A percentile compares a stretch with the other conserved stretches of the same genome.
phyloP scores from a whole-genome alignment of 768 basidiomycete genomes.

The Leccinum aurantiacum region DNA sequence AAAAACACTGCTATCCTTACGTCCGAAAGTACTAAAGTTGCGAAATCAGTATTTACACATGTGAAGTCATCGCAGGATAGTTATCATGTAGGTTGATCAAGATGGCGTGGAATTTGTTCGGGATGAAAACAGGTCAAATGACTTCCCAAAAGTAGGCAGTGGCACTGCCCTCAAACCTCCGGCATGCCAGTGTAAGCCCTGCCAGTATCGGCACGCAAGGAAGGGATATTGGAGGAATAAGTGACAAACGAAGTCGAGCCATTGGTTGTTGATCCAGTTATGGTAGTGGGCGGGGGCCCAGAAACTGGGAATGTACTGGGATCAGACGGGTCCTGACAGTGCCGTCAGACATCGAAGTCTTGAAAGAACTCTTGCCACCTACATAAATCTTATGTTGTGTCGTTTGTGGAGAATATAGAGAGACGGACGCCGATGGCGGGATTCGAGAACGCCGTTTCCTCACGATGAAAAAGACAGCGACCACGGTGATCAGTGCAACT shows the following conservation, averaged over 20 bases:
- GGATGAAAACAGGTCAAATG: not conserved
- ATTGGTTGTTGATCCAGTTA: constrained; percentile 8
- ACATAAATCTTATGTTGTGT: constrained; percentile 8
- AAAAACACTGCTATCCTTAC: too few relatives aligned
- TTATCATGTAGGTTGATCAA: not conserved
- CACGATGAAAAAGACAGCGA: too few relatives aligned
- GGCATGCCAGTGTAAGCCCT: constrained; percentile 28
- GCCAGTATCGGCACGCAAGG: constrained; percentile 8
- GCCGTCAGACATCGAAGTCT: constrained; percentile 1
- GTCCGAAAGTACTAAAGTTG: not conserved
- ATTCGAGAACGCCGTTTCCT: too few relatives aligned
- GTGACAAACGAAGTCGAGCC: constrained; percentile 4
- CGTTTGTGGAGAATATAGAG: too few relatives aligned
- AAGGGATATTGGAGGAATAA: constrained; percentile 13
- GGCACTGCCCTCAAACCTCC: constrained; percentile 20
- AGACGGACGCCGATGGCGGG: too few relatives aligned
- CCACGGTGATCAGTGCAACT: too few relatives aligned
- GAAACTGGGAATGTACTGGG: constrained; percentile 38
- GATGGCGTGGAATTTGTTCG: not conserved
- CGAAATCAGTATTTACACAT: not conserved
- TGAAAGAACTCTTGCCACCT: constrained; percentile 6
- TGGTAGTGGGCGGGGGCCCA: constrained; percentile 18
- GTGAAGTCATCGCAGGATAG: not conserved
- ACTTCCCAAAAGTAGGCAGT: not conserved
- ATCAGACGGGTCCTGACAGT: constrained; percentile 36